These are phyloP conservation scores for Akebia trifoliata DNA, from an alignment of 164 flowering plant species.

Conservation along the genomic window DNA sequence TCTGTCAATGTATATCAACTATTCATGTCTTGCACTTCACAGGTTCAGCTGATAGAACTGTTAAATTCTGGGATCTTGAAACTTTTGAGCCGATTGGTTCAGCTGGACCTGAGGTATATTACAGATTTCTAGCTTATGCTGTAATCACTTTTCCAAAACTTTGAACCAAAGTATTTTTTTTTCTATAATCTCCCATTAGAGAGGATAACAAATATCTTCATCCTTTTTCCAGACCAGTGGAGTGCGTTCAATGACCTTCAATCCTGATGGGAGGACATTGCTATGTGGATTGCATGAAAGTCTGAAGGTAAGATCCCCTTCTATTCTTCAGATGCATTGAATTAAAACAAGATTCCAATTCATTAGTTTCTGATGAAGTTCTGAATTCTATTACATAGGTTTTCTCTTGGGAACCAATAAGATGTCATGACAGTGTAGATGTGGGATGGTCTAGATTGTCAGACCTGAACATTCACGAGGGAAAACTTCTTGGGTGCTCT, in stretches of 20 bases:
- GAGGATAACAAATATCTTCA: not conserved
- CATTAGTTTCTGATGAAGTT: not conserved
- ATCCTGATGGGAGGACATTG: slow-evolving; percentile 93
- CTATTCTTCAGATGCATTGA: not conserved
- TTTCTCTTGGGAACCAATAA: slow-evolving; percentile 92
- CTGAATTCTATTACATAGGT: slow-evolving; percentile 40
- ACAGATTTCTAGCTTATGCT: not conserved
- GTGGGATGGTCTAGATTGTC: slow-evolving; percentile 98
- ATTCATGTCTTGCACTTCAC: slow-evolving; percentile 17
- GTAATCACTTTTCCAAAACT: not conserved
- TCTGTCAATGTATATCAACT: not conserved
- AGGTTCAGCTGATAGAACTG: slow-evolving; percentile 97
- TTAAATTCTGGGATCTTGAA: slow-evolving; percentile 99
- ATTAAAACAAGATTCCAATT: not conserved
- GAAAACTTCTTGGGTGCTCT: slow-evolving; percentile 99
- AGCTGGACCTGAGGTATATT: slow-evolving; percentile 85
- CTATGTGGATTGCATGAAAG: slow-evolving; percentile 95
- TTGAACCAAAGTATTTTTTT: no score
- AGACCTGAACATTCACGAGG: slow-evolving; percentile 91
- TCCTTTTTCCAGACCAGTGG: slow-evolving; percentile 58
- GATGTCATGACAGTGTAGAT: slow-evolving; percentile 88
- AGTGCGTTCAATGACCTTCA: slow-evolving; percentile 82
- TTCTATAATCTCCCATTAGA: not conserved
- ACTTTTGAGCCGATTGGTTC: slow-evolving; percentile 98
- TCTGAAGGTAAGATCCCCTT: slow-evolving; percentile 51